These are phyloP conservation scores for Malassezia japonica DNA, from an alignment of 1,284 basidiomycete species.

Conservation along the genomic window DNA sequence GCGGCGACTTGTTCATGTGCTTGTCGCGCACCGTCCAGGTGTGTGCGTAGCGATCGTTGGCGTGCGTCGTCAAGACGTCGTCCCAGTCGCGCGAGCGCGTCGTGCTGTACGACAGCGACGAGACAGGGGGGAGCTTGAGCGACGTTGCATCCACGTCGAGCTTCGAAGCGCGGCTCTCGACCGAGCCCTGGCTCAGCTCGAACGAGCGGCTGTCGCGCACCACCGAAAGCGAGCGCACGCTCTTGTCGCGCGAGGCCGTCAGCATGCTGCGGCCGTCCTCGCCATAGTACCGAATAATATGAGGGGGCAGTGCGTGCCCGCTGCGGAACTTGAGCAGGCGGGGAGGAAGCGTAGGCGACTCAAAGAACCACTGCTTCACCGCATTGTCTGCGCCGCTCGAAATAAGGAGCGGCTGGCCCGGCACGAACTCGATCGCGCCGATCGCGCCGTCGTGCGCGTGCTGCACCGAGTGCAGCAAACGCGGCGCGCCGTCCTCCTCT, in stretches of 20 bases:
- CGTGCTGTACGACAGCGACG: constrained; percentile 66
- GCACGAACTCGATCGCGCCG: constrained; percentile 37
- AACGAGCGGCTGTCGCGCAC: constrained; percentile 57
- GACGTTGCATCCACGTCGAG: constrained; percentile 66
- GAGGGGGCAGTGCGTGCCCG: constrained; percentile 82
- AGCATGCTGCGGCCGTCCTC: constrained; percentile 89
- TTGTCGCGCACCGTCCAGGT: constrained; percentile 42
- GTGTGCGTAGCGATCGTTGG: constrained; percentile 51
- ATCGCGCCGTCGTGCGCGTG: constrained; percentile 39
- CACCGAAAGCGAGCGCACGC: constrained; percentile 77
- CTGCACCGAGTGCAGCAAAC: constrained; percentile 40
- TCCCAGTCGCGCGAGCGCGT: constrained; percentile 92
- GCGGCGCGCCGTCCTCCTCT: constrained; percentile 13
- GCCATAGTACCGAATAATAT: constrained; percentile 87
- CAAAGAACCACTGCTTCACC: constrained; percentile 80
- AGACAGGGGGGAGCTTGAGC: constrained; percentile 57
- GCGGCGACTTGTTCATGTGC: constrained; percentile 24
- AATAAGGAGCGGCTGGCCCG: constrained; percentile 33
- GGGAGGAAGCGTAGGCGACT: constrained; percentile 59
- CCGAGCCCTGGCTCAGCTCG: constrained; percentile 83
- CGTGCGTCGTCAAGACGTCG: constrained; percentile 81
- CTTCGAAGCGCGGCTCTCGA: constrained; percentile 64
- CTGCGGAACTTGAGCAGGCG: constrained; percentile 79
- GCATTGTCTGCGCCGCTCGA: constrained; percentile 41
- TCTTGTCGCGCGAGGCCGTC: constrained; percentile 58